These are phyloP conservation scores for Brasenia schreberi DNA, from an alignment of 164 flowering plant genomes.

Conservation along the genomic window DNA sequence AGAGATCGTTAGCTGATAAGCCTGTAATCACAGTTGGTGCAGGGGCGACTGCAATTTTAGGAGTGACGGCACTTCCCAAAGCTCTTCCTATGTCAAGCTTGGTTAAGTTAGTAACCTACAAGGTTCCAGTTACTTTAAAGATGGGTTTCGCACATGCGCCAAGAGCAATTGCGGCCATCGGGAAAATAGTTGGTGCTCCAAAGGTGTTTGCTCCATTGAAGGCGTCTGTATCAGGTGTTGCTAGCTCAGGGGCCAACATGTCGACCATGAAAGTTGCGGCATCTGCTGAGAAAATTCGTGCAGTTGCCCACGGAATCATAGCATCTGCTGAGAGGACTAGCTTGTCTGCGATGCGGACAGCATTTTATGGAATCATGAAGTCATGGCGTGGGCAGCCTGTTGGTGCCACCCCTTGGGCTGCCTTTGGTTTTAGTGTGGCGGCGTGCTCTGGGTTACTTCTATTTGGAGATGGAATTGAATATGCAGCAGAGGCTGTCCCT, in stretches of 20 bases:
- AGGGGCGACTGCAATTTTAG: constrained; percentile 61
- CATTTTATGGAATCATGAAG: constrained; percentile 93
- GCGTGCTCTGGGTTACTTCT: constrained; percentile 58
- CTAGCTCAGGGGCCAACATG: constrained; percentile 40
- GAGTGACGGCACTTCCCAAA: constrained; percentile 41
- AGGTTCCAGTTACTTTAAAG: constrained; percentile 57
- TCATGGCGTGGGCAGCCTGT: constrained; percentile 36
- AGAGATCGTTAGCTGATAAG: constrained; percentile 30
- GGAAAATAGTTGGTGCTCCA: constrained; percentile 47
- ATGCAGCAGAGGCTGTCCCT: constrained; percentile 71
- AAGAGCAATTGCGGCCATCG: constrained; percentile 34
- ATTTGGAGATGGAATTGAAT: constrained; percentile 89
- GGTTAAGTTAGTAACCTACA: constrained; percentile 41
- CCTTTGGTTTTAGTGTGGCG: constrained; percentile 81
- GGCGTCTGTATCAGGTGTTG: constrained; percentile 19
- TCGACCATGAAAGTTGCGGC: constrained; percentile 45
- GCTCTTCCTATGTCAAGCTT: constrained; percentile 54
- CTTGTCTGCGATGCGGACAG: constrained; percentile 64
- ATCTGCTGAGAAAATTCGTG: constrained; percentile 63
- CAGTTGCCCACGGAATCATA: constrained; percentile 54
- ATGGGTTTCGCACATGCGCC: constrained; percentile 46
- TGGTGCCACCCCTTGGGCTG: constrained; percentile 55
- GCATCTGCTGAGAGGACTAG: constrained; percentile 66
- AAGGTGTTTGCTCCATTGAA: constrained; percentile 30
- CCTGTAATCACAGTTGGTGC: constrained; percentile 91